Conservation (phyloP, 23 red algal genomes). For the Agarophyton chilense region DNA sequence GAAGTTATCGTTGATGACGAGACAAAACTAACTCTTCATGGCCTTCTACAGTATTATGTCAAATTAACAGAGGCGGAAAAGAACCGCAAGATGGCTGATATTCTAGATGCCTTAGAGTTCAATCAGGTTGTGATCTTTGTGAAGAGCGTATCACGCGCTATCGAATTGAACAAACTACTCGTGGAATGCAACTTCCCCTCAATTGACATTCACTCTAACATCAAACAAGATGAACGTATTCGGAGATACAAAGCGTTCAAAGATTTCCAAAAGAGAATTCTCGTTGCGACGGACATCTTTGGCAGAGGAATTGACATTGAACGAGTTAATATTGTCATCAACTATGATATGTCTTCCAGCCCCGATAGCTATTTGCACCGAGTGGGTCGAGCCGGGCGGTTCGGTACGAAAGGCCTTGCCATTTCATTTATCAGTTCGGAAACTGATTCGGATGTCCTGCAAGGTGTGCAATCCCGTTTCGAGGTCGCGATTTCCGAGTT, state of each 20-base stretch:
- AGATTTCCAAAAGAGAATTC: slow-evolving; percentile 94
- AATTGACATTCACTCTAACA: slow-evolving; percentile 91
- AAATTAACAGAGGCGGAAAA: slow-evolving; percentile 91
- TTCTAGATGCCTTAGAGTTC: slow-evolving; percentile 94
- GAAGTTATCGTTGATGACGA: slow-evolving; percentile 98
- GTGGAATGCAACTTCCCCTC: slow-evolving; percentile 95
- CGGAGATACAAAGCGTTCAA: slow-evolving; percentile 96
- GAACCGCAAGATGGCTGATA: slow-evolving; percentile 94
- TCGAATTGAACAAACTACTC: slow-evolving; percentile 92
- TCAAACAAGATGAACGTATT: slow-evolving; percentile 94
- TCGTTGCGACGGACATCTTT: slow-evolving; percentile 96
- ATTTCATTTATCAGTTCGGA: slow-evolving; percentile 91
- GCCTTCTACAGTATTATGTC: slow-evolving; percentile 95
- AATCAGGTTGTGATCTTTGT: slow-evolving; percentile 99
- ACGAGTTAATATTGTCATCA: slow-evolving; percentile 97
- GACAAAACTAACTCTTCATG: slow-evolving; percentile 96
- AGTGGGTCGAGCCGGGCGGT: slow-evolving; percentile 92
- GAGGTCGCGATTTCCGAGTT: slow-evolving; percentile 91
- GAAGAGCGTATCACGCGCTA: slow-evolving; percentile 83
- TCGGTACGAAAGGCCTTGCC: slow-evolving; percentile 95
- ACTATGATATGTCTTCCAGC: slow-evolving; percentile 93
- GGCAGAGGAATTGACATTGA: slow-evolving; percentile 95
- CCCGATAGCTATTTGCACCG: slow-evolving; percentile 93
- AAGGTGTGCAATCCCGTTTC: slow-evolving; percentile 94
- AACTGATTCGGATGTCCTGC: slow-evolving; percentile 75